These are phyloP conservation scores for Candida succiphila DNA, from an alignment of 805 yeast genomes.

Conservation along the genomic window DNA sequence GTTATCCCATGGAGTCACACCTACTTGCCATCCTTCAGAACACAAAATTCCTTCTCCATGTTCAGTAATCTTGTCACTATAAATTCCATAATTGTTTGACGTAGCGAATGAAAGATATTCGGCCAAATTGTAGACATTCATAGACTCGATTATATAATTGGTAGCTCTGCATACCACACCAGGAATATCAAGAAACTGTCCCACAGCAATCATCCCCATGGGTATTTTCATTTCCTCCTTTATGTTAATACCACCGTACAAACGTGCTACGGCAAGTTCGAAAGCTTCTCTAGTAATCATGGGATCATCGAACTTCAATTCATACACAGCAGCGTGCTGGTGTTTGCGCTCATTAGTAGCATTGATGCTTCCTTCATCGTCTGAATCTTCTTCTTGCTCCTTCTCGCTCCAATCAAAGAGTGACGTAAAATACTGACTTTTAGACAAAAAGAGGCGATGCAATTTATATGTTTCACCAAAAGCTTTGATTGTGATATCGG, in stretches of 20 bases:
- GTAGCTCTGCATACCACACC: conserved; percentile 35
- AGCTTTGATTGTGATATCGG: conserved; percentile 38
- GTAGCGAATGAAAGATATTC: conserved; percentile 31
- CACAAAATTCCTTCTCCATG: conserved; percentile 36
- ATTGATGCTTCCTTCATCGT: conserved; percentile 1
- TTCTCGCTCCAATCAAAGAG: conserved; percentile 33
- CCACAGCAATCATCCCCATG: conserved; percentile 35
- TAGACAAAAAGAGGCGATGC: conserved; percentile 34
- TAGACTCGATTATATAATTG: conserved; percentile 23
- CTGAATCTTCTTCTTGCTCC: not conserved
- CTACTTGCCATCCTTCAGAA: conserved; percentile 39
- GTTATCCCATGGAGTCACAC: conserved; percentile 35
- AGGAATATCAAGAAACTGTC: conserved; percentile 37
- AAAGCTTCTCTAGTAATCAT: conserved; percentile 34
- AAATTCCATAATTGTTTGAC: conserved; percentile 32
- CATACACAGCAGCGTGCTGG: conserved; percentile 7
- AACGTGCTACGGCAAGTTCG: conserved; percentile 34
- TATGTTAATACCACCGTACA: conserved; percentile 33
- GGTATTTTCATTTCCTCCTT: conserved; percentile 26
- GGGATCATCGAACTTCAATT: conserved; percentile 29
- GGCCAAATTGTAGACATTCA: conserved; percentile 27
- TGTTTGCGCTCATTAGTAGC: not conserved
- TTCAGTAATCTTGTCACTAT: conserved; percentile 34
- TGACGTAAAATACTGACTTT: conserved; percentile 37
- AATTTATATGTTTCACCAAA: conserved; percentile 34